Evolutionary conservation across 495 filamentous ascomycete genomes (phyloP).

Genomic region (Copromyces sp.): DNA sequence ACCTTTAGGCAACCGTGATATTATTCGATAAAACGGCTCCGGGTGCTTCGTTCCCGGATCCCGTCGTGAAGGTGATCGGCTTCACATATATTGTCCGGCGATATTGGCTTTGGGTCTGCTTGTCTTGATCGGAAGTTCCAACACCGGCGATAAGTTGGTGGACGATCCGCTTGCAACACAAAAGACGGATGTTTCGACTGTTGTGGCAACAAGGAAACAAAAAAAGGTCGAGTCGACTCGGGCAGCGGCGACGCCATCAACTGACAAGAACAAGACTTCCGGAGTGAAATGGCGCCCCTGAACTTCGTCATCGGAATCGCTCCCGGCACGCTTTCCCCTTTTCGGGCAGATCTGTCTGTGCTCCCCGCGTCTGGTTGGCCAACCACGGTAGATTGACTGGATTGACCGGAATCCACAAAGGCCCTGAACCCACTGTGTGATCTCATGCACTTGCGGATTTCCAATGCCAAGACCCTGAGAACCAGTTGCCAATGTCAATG

Average conservation of each 20-base stretch:
- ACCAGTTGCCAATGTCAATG: neutral
- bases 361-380: neutral
- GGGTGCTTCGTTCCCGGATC: neutral
- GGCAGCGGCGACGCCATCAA: neutral
- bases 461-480: neutral
- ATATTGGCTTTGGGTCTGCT: neutral
- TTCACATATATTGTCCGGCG: neutral
- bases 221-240: neutral
- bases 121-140: neutral
- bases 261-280: neutral
- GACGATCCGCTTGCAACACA: neutral
- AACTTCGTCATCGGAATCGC: neutral
- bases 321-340: neutral
- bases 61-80: neutral
- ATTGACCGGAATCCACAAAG: neutral
- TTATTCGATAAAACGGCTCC: neutral
- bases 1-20: neutral
- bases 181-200: neutral
- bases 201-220: neutral
- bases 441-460: neutral
- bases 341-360: neutral
- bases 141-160: neutral
- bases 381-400: neutral
- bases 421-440: neutral
- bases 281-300: neutral